phyloP scores from a whole-genome alignment of 2,329 filamentous ascomycete species.

The Exophiala alcalophila region DNA sequence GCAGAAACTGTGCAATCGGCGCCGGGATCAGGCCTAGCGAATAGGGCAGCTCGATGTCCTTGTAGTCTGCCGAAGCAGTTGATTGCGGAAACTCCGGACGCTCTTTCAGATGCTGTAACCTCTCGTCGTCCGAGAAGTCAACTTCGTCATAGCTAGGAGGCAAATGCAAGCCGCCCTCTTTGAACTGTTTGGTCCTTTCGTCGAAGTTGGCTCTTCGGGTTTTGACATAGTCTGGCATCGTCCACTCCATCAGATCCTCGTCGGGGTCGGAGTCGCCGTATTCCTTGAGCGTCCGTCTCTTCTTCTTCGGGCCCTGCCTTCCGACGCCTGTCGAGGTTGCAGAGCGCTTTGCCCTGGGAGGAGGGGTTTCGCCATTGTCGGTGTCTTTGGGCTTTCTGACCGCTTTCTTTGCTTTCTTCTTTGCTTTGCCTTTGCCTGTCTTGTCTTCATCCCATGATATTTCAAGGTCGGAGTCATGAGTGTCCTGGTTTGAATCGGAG shows the following conservation, averaged over 20 bases:
- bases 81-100: slow-evolving; percentile 64
- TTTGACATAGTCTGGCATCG: slow-evolving; percentile 70
- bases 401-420: slow-evolving; percentile 57
- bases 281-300: slow-evolving; percentile 38
- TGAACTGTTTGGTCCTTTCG: slow-evolving; percentile 55
- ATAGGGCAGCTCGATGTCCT: slow-evolving; percentile 70
- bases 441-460: slow-evolving; percentile 16
- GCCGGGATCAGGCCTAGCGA: slow-evolving; percentile 82
- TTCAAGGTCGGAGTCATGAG: slow-evolving; percentile 19
- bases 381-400: slow-evolving; percentile 55
- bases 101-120: slow-evolving; percentile 60
- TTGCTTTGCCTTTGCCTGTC: slow-evolving; percentile 33
- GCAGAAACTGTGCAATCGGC: slow-evolving; percentile 83
- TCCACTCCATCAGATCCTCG: slow-evolving; percentile 55
- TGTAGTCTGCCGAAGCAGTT: slow-evolving; percentile 66
- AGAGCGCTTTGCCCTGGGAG: slow-evolving; percentile 39
- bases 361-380: slow-evolving; percentile 40
- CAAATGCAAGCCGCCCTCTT: slow-evolving; percentile 67
- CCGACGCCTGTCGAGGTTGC: slow-evolving; percentile 32
- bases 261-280: slow-evolving; percentile 51
- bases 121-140: slow-evolving; percentile 70
- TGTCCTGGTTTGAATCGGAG: not conserved
- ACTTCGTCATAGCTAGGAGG: slow-evolving; percentile 76
- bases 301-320: slow-evolving; percentile 27
- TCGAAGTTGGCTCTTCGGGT: slow-evolving; percentile 69